Conservation (phyloP, 2,329 filamentous ascomycete genomes). For the Fusarium coicis region DNA sequence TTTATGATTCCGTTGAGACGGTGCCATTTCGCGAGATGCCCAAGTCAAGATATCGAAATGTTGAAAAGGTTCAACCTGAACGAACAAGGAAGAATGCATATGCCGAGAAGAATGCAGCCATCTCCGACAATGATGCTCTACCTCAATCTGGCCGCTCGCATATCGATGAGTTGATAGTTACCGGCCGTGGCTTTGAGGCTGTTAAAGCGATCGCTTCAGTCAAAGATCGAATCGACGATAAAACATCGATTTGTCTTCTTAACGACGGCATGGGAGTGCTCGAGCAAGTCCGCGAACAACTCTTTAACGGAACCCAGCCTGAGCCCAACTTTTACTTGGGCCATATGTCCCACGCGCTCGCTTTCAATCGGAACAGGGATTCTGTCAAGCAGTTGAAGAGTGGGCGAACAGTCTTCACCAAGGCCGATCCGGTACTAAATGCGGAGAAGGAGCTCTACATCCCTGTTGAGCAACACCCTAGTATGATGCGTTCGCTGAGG, state of each 20-base stretch:
- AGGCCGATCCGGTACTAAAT: slow-evolving; percentile 25
- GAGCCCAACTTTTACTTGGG: slow-evolving; percentile 84
- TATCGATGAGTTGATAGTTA: slow-evolving; percentile 79
- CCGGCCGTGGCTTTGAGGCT: slow-evolving; percentile 65
- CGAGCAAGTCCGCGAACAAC: slow-evolving; percentile 76
- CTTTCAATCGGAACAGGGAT: slow-evolving; percentile 52
- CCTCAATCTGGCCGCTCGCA: slow-evolving; percentile 53
- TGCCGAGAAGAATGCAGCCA: slow-evolving; percentile 39
- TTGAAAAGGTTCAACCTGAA: slow-evolving; percentile 41
- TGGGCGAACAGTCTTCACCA: slow-evolving; percentile 49
- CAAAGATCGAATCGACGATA: slow-evolving; percentile 71
- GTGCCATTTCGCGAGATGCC: slow-evolving; percentile 44
- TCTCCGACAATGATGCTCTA: neutral
- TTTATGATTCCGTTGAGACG: slow-evolving; percentile 55
- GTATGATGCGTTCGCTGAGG: slow-evolving; percentile 39
- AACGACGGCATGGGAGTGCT: slow-evolving; percentile 86
- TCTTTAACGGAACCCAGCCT: slow-evolving; percentile 74
- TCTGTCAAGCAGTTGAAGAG: slow-evolving; percentile 53
- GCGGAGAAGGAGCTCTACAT: slow-evolving; percentile 29
- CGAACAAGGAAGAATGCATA: slow-evolving; percentile 28
- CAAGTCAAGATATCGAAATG: slow-evolving; percentile 47
- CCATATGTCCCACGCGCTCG: slow-evolving; percentile 62
- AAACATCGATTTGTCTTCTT: slow-evolving; percentile 79
- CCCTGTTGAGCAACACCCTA: slow-evolving; percentile 27
- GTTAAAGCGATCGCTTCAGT: slow-evolving; percentile 68